Evolutionary conservation across 1,284 basidiomycete species (phyloP), one percentile per base, ranked within the genome.

Genomic region (Leccinum subrobustum): DNA sequence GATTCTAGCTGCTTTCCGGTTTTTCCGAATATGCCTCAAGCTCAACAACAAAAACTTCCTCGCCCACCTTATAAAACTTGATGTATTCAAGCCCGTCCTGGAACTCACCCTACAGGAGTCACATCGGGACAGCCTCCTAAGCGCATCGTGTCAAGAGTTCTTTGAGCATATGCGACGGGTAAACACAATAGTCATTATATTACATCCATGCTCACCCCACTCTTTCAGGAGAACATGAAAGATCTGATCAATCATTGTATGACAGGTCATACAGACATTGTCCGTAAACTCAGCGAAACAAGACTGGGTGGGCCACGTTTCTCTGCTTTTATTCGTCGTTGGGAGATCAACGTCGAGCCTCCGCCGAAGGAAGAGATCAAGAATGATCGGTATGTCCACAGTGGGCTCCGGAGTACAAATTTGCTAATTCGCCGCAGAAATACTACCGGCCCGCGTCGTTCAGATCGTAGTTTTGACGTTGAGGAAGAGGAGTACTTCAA

Each of bases 401-500:
- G 7, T 20, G 12, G 11, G 9, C 12, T 18, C 39, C 9, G 23
- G 25, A 50, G n/a, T 55, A 52, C 9, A 7, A 29, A n/a, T n/a
- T 53, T 60, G n/a, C 54, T 65, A 63, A 59, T 52, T 44, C 64
- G 78, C 66, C 65, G 69, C 57, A 66, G 71, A 56, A 77, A 81
- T 67, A 68, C 69, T 62, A 79, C 78, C 70, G 74, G 68, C 55
- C 76, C 79, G 56, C 79, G 78, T 62, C 78, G 83, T 52, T 52
- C 58, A 70, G 79, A 81, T 63, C 80, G 85, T 67, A 71, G 76
- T 59, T 74, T 85, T 67, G 87, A 91, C 64, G 80, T 79, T 4
- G 89, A 88, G 67, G 92, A 95, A 67, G 95, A 98, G 70, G 87
- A 92, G 63, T 98, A 96, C 79, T 97, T 97, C 81, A 93, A 95